A percentile compares a stretch with the other conserved stretches of the same genome.
phyloP scores from a whole-genome alignment of 2,329 filamentous ascomycete genomes.

The Fusarium drepaniforme region DNA sequence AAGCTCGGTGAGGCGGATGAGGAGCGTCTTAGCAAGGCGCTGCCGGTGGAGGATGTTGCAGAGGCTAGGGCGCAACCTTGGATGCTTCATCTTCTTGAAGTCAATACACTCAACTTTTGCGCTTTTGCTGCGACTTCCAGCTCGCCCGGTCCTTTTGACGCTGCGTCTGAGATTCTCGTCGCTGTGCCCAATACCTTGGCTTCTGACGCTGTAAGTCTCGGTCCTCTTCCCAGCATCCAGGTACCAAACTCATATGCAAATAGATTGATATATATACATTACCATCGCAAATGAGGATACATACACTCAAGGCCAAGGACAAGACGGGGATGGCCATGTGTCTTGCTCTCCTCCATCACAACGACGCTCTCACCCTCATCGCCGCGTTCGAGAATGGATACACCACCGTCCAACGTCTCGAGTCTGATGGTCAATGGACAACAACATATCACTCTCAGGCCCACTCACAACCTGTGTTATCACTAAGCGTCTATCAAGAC shows the following conservation, averaged over 20 bases:
- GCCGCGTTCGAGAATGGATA: conserved; percentile 90
- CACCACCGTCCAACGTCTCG: conserved; percentile 72
- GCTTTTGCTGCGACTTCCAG: conserved; percentile 75
- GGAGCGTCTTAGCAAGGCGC: conserved; percentile 70
- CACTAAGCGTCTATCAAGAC: conserved; percentile 68
- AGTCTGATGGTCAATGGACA: conserved; percentile 56
- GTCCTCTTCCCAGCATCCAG: neutral
- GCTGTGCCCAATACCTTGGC: conserved; percentile 84
- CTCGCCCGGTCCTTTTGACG: conserved; percentile 37
- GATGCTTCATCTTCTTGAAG: conserved; percentile 85
- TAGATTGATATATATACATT: conserved; percentile 87
- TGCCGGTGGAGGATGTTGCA: conserved; percentile 76
- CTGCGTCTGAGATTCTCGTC: conserved; percentile 67
- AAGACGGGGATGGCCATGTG: conserved; percentile 91
- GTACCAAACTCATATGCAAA: conserved; percentile 4
- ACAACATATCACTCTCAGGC: conserved; percentile 73
- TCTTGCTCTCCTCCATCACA: conserved; percentile 69
- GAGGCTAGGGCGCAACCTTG: conserved; percentile 75
- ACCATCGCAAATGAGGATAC: conserved; percentile 78
- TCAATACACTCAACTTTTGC: conserved; percentile 97
- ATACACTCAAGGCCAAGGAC: conserved; percentile 63
- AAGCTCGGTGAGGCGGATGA: conserved; percentile 74
- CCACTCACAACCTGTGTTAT: conserved; percentile 86
- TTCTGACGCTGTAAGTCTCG: conserved; percentile 72
- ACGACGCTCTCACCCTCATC: conserved; percentile 69